Conservation (phyloP, 2,329 filamentous ascomycete species). For the Claviceps pazoutovae region DNA sequence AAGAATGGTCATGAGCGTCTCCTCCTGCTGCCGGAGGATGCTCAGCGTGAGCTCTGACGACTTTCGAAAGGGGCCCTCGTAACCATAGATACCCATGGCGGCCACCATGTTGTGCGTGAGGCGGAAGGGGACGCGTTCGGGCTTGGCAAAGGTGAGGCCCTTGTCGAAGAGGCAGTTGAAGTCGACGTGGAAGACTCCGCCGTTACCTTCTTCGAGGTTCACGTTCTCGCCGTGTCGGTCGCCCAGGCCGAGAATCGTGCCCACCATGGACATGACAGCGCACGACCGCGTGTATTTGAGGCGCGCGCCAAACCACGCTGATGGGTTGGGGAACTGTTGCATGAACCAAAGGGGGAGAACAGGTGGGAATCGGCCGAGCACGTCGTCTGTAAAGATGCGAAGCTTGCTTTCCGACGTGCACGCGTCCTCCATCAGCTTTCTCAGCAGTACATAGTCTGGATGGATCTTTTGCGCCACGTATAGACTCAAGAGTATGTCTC, state of each 20-base stretch:
- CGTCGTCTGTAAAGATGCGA: constrained; percentile 54
- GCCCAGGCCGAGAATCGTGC: constrained; percentile 82
- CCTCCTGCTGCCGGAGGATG: constrained; percentile 78
- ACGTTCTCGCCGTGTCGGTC: constrained; percentile 97
- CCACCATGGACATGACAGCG: constrained; percentile 99
- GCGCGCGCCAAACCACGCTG: constrained; percentile 79
- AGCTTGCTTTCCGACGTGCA: constrained; percentile 43
- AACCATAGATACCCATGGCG: constrained; percentile 88
- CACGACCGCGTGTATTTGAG: constrained; percentile 84
- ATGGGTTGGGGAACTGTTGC: constrained; percentile 85
- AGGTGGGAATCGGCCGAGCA: constrained; percentile 57
- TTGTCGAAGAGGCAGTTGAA: constrained; percentile 99
- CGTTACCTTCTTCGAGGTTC: constrained; percentile 82
- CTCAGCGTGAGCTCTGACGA: constrained; percentile 79
- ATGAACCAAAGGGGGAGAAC: constrained; percentile 92
- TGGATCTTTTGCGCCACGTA: constrained; percentile 62
- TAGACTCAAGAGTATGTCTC: constrained; percentile 72
- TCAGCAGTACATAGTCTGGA: constrained; percentile 56
- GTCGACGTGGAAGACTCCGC: constrained; percentile 92
- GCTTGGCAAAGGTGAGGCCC: constrained; percentile 85
- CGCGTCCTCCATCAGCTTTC: constrained; percentile 49
- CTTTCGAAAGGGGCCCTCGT: constrained; percentile 83
- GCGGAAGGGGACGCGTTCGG: constrained; percentile 88
- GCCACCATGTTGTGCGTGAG: constrained; percentile 98
- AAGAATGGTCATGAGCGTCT: constrained; percentile 92